phyloP scores from a whole-genome alignment of 1,284 basidiomycete genomes.

The Ustilago xerochloae region DNA sequence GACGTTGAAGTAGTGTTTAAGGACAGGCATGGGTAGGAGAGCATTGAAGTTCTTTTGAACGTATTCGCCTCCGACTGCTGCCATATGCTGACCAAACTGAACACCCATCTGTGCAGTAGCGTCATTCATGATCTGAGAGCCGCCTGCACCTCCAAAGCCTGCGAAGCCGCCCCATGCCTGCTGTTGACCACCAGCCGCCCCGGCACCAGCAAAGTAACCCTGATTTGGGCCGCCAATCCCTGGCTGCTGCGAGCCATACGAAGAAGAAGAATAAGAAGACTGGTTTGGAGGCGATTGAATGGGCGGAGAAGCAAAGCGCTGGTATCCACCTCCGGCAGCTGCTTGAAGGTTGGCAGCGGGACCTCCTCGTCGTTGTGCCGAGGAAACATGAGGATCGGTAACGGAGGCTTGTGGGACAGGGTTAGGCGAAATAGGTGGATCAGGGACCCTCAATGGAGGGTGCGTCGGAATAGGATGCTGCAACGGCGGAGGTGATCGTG shows the following conservation, averaged over 20 bases:
- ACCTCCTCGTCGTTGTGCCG: slow-evolving; percentile 30
- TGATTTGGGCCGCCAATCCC: slow-evolving; percentile 4
- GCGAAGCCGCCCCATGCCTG: slow-evolving; percentile 28
- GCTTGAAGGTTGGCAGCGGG: slow-evolving; percentile 32
- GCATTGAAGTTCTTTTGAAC: slow-evolving; percentile 81
- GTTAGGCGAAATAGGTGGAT: slow-evolving; percentile 55
- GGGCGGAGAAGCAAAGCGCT: slow-evolving; percentile 47
- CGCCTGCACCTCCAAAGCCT: slow-evolving; percentile 23
- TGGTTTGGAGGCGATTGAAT: slow-evolving; percentile 34
- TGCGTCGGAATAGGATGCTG: slow-evolving; percentile 67
- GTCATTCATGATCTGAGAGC: slow-evolving; percentile 76
- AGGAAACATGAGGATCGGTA: slow-evolving; percentile 41
- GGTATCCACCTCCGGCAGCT: slow-evolving; percentile 38
- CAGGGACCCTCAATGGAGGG: slow-evolving; percentile 60
- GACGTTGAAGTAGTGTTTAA: slow-evolving; percentile 96
- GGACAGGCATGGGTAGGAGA: slow-evolving; percentile 64
- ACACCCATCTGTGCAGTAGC: slow-evolving; percentile 95
- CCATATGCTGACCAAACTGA: slow-evolving; percentile 91
- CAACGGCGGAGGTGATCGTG: slow-evolving; percentile 60
- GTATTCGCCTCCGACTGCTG: slow-evolving; percentile 93
- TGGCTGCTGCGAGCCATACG: slow-evolving; percentile 17
- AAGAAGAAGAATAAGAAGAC: slow-evolving; percentile 6
- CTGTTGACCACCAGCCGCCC: slow-evolving; percentile 8
- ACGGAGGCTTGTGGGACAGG: slow-evolving; percentile 28
- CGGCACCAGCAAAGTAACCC: slow-evolving; percentile 22